A percentile compares a stretch with the other conserved stretches of the same genome.
phyloP scores from a whole-genome alignment of 1,284 basidiomycete genomes.

The Pseudozyma sp. region DNA sequence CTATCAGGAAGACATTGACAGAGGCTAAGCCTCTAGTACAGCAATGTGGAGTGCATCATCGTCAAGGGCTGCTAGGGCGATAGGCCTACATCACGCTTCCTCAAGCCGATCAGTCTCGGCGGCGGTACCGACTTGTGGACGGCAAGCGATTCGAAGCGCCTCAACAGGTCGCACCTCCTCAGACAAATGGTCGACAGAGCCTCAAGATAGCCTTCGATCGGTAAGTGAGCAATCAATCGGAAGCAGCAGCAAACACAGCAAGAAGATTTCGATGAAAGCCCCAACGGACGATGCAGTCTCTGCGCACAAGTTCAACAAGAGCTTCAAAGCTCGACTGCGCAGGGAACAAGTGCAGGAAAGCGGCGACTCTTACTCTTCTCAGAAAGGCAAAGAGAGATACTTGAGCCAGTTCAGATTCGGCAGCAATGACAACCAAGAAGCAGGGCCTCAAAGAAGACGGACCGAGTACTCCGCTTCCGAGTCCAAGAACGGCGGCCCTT shows the following conservation, averaged over 20 bases:
- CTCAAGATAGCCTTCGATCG: neutral
- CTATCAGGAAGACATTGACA: neutral
- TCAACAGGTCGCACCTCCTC: constrained; percentile 1
- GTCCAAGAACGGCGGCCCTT: no score
- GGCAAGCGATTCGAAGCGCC: constrained; percentile 1
- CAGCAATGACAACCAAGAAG: neutral
- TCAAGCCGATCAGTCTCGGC: constrained; percentile 4
- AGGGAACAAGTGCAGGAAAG: neutral
- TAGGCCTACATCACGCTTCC: neutral
- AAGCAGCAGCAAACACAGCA: no score
- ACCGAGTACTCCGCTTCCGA: no score
- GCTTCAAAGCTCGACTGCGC: neutral
- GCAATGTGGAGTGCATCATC: constrained; percentile 4
- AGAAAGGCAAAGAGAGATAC: constrained; percentile 9
- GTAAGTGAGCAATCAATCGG: no score
- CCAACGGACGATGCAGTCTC: neutral
- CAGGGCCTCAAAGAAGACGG: no score
- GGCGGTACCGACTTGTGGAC: neutral
- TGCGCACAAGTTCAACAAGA: neutral
- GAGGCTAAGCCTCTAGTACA: neutral
- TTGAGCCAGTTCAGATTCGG: no score
- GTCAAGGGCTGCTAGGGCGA: neutral
- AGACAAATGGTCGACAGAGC: neutral
- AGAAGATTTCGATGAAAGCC: no score
- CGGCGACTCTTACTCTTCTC: neutral